Conservation (phyloP, 164 flowering plant species). For the Nymphaea thermarum region DNA sequence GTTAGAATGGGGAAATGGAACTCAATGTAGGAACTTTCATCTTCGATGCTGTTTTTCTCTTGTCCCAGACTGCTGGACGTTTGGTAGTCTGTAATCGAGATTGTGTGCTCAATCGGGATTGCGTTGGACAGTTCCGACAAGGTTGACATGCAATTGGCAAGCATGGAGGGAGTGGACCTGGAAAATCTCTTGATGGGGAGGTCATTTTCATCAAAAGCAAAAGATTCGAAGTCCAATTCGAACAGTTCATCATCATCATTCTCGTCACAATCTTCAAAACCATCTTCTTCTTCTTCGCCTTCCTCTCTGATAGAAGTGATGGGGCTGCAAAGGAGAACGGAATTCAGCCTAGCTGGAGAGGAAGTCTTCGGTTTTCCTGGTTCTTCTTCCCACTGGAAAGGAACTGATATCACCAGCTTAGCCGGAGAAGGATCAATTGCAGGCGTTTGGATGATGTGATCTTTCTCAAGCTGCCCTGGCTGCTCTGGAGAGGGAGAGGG, state of each 20-base stretch:
- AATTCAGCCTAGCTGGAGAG: background rate
- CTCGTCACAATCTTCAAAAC: background rate
- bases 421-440: constrained; percentile 6
- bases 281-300: background rate
- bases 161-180: constrained; percentile 8
- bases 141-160: constrained; percentile 5
- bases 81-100: background rate
- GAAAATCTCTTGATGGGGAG: background rate
- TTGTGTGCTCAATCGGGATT: background rate
- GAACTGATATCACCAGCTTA: constrained; percentile 54
- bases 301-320: background rate
- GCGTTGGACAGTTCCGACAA: background rate
- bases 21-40: background rate
- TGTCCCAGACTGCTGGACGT: background rate
- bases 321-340: background rate
- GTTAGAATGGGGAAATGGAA: background rate
- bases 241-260: constrained; percentile 15
- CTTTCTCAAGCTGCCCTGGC: constrained; percentile 41
- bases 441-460: background rate
- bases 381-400: constrained; percentile 75
- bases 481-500: constrained; percentile 27
- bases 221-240: constrained; percentile 27
- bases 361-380: constrained; percentile 47
- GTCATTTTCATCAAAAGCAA: constrained; percentile 18
- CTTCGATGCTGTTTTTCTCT: background rate